phyloP scores from a whole-genome alignment of 2,329 filamentous ascomycete genomes.

The Xylaria sp. region DNA sequence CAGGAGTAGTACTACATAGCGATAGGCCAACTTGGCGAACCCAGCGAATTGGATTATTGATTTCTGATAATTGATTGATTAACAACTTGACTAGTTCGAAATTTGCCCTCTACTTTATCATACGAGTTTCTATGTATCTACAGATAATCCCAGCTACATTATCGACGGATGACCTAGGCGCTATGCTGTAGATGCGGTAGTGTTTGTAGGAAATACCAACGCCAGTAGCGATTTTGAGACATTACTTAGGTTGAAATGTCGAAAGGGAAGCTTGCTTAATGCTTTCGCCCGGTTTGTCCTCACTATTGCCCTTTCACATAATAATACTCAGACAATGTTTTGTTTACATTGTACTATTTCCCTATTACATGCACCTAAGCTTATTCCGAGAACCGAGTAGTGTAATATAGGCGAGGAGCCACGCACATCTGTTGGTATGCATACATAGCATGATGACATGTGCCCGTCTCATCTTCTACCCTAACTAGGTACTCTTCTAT shows the following conservation, averaged over 20 bases:
- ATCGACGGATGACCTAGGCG: not conserved
- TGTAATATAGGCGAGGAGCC: not conserved
- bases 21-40: slow-evolving; percentile 2
- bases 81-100: not conserved
- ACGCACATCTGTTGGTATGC: not conserved
- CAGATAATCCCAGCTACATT: not conserved
- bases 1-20: slow-evolving; percentile 10
- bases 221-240: no score
- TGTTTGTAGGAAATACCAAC: no score
- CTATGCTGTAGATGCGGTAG: no score
- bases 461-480: not conserved
- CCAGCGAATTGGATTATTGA: slow-evolving; percentile 18
- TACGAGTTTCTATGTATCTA: not conserved
- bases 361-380: not conserved
- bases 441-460: not conserved
- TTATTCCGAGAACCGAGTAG: not conserved
- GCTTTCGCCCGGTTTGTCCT: no score
- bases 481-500: no score
- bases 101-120: not conserved
- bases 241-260: no score
- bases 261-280: no score
- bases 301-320: not conserved
- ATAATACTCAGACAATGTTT: not conserved
- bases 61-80: not conserved
- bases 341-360: not conserved